Percentiles rank a stretch among this genome's conserved stretches.
These are phyloP conservation scores for Ganoderma boninense DNA, from an alignment of 1,284 basidiomycete species.

Conservation along the genomic window DNA sequence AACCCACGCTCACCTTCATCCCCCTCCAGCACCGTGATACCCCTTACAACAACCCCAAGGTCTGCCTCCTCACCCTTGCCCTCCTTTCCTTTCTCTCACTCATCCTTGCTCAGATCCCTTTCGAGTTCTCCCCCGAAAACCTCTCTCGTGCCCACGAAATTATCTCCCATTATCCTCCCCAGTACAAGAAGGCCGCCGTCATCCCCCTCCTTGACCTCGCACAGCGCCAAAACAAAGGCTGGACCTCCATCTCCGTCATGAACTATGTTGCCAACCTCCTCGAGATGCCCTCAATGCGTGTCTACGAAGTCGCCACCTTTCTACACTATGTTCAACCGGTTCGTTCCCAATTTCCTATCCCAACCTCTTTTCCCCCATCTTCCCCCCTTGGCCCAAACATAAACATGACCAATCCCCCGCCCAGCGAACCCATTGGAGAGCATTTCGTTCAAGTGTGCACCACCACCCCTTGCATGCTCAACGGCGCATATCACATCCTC, in stretches of 20 bases:
- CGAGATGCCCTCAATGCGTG: conserved; percentile 97
- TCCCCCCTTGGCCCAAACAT: background rate
- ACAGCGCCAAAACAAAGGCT: conserved; percentile 98
- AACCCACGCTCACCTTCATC: conserved; percentile 12
- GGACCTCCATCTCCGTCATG: conserved; percentile 99
- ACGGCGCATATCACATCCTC: conserved; percentile 91
- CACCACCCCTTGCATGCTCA: conserved; percentile 98
- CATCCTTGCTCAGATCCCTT: conserved; percentile 74
- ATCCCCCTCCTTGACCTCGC: conserved; percentile 97
- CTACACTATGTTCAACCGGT: conserved; percentile 99
- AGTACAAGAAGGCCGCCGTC: conserved; percentile 98
- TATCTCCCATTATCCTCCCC: conserved; percentile 92
- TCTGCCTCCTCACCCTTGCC: conserved; percentile 36
- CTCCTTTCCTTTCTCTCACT: background rate
- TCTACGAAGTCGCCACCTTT: conserved; percentile 99
- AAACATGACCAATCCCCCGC: background rate
- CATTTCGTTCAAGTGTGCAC: conserved; percentile 99
- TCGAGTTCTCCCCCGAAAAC: conserved; percentile 88
- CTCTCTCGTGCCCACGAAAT: conserved; percentile 88
- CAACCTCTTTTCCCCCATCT: too few relatives aligned
- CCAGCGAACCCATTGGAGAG: conserved; percentile 92
- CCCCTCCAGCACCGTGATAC: conserved; percentile 88
- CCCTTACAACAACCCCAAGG: conserved; percentile 90
- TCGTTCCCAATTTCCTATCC: conserved; percentile 32
- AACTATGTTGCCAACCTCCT: conserved; percentile 95